Evolutionary conservation across 208 protist species (phyloP).

Genomic region (Leishmania tarentolae): DNA sequence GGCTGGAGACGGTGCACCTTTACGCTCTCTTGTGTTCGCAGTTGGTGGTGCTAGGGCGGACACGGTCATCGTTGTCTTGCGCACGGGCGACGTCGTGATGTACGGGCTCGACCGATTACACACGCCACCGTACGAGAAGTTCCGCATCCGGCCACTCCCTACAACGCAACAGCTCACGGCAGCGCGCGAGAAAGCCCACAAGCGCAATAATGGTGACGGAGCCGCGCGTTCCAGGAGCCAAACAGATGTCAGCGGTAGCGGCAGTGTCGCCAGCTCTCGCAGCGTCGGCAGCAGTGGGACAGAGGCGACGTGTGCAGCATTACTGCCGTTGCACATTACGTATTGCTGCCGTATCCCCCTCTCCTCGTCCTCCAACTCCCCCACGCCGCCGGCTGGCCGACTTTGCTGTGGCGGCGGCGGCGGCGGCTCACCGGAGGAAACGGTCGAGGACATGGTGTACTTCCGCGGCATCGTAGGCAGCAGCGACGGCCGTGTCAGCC

Average conservation of each 20-base stretch:
- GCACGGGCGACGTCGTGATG: conserved; percentile 49
- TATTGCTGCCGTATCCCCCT: conserved; percentile 47
- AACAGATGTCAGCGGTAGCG: background rate
- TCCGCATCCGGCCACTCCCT: conserved; percentile 40
- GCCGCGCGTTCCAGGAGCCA: background rate
- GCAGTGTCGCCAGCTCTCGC: background rate
- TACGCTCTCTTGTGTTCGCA: conserved; percentile 41
- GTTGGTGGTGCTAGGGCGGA: conserved; percentile 48
- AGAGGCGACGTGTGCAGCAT: conserved; percentile 46
- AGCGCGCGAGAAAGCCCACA: background rate
- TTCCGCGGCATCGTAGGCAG: conserved; percentile 72
- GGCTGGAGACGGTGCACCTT: background rate
- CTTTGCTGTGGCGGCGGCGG: too few relatives aligned
- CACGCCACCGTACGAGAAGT: conserved; percentile 46
- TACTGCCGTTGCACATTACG: conserved; percentile 64
- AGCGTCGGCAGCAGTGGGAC: background rate
- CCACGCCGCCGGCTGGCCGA: background rate
- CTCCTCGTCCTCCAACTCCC: background rate
- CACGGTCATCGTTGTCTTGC: conserved; percentile 55
- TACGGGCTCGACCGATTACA: conserved; percentile 40
- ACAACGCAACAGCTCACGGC: conserved; percentile 28
- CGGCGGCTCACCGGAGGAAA: background rate
- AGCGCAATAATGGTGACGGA: background rate
- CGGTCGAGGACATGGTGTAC: conserved; percentile 30
- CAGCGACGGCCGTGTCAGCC: conserved; percentile 73